Conservation (phyloP, 2,329 filamentous ascomycete genomes). For the Curvularia hawaiiensis region DNA sequence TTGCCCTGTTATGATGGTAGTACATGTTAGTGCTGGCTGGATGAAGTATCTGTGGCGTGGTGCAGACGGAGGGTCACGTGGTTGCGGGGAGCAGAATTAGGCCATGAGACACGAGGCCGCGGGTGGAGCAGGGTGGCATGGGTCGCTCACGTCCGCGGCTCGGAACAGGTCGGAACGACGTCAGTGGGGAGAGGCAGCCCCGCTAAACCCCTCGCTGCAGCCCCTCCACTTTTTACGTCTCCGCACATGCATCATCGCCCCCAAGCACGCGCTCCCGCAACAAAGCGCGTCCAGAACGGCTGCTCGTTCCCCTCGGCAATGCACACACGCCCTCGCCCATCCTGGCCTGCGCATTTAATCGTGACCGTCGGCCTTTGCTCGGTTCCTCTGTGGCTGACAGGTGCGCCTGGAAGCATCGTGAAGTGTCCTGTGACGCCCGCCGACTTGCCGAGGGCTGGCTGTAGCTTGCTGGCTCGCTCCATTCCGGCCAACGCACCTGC, state of each 20-base stretch:
- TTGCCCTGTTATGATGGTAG: conserved; percentile 2
- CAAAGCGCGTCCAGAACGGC: conserved; percentile 29
- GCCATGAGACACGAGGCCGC: neutral
- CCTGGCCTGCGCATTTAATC: conserved; percentile 4
- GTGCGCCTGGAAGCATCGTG: conserved; percentile 27
- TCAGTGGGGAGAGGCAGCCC: conserved; percentile 9
- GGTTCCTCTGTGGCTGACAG: conserved; percentile 11
- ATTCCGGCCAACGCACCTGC: conserved; percentile 33
- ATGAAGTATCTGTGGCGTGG: no score
- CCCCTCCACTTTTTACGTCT: conserved; percentile 28
- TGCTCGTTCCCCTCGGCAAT: neutral
- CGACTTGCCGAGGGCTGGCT: conserved; percentile 41
- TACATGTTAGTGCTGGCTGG: neutral
- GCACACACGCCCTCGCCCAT: conserved; percentile 7
- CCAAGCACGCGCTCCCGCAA: conserved; percentile 24
- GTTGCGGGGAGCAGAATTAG: neutral
- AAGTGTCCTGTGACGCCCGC: conserved; percentile 31
- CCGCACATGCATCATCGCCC: conserved; percentile 28
- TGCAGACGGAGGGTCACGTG: neutral
- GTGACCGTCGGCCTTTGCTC: conserved; percentile 10
- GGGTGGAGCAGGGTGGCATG: neutral
- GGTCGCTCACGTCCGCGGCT: conserved; percentile 27
- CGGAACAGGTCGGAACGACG: conserved; percentile 35
- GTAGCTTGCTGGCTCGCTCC: conserved; percentile 13
- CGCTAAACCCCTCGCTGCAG: conserved; percentile 25